Conservation (phyloP, 805 yeast genomes). For the Barnettozyma siamensis region DNA sequence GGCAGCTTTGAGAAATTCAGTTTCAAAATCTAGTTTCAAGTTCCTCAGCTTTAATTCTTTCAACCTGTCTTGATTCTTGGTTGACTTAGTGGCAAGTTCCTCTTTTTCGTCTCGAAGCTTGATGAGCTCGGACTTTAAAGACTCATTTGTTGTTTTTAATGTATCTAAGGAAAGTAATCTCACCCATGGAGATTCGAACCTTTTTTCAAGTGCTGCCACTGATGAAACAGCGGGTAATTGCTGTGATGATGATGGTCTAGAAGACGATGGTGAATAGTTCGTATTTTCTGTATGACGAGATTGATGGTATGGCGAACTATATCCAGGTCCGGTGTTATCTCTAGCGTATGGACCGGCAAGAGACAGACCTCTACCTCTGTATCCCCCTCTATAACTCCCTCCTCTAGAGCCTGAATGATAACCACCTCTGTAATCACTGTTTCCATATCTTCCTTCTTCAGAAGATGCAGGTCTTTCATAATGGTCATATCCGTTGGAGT, state of each 20-base stretch:
- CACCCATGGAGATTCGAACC: slow-evolving; percentile 13
- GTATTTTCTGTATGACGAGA: background rate
- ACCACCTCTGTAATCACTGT: background rate
- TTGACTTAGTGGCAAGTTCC: slow-evolving; percentile 17
- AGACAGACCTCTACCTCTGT: slow-evolving; percentile 4
- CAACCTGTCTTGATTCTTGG: slow-evolving; percentile 21
- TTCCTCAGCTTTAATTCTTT: slow-evolving; percentile 19
- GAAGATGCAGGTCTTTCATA: background rate
- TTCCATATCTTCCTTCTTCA: background rate
- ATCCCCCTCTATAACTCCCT: slow-evolving; percentile 4
- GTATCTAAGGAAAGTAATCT: slow-evolving; percentile 9
- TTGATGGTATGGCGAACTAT: slow-evolving; percentile 1
- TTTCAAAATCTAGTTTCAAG: slow-evolving; percentile 23
- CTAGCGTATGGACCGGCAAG: slow-evolving; percentile 4
- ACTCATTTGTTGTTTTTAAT: background rate
- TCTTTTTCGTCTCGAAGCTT: slow-evolving; percentile 11
- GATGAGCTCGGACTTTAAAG: slow-evolving; percentile 4
- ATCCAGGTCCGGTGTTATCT: background rate
- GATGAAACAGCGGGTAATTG: too few relatives aligned
- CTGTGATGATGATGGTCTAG: background rate
- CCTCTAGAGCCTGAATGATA: too few relatives aligned
- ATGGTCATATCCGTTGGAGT: background rate
- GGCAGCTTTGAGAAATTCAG: slow-evolving; percentile 24
- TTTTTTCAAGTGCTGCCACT: background rate
- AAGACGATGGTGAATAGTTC: background rate